phyloP scores from a whole-genome alignment of 331 rosid species.

The Arachis monticola region DNA sequence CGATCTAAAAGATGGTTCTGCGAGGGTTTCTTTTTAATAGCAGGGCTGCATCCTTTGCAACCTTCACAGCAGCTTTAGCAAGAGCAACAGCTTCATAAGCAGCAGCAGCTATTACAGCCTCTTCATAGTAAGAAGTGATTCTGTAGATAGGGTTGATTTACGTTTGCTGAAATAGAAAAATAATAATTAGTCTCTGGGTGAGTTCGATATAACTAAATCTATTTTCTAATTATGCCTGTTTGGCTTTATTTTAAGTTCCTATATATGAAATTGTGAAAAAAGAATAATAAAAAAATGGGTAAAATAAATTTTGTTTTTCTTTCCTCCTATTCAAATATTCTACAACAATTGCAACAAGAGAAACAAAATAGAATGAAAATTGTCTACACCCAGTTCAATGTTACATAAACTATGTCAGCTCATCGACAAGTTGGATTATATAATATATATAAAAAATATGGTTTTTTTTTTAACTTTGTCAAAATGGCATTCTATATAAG shows the following conservation, averaged over 20 bases:
- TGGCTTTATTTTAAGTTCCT: no score
- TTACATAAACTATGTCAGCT: background rate
- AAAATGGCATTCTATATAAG: background rate
- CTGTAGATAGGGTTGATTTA: constrained; percentile 68
- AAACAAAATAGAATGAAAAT: background rate
- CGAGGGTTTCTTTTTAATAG: constrained; percentile 50
- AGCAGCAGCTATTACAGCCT: constrained; percentile 87
- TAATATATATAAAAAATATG: background rate
- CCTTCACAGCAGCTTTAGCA: constrained; percentile 86
- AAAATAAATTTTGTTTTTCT: background rate
- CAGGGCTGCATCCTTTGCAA: constrained; percentile 80
- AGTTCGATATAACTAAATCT: constrained; percentile 20
- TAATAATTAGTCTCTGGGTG: constrained; percentile 19
- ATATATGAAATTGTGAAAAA: no score
- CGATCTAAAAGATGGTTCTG: constrained; percentile 37
- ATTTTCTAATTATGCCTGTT: background rate
- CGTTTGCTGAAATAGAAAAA: constrained; percentile 50
- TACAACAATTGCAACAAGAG: no score
- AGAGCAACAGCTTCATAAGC: constrained; percentile 93
- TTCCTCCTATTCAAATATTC: no score
- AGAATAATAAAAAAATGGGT: background rate
- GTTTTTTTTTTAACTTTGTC: background rate
- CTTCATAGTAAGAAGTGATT: constrained; percentile 82
- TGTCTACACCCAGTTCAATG: background rate
- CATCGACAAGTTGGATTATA: background rate